Evolutionary conservation across 257 asterid species (phyloP), one percentile per base, ranked within the genome.

Genomic region (Agastache rugosa): DNA sequence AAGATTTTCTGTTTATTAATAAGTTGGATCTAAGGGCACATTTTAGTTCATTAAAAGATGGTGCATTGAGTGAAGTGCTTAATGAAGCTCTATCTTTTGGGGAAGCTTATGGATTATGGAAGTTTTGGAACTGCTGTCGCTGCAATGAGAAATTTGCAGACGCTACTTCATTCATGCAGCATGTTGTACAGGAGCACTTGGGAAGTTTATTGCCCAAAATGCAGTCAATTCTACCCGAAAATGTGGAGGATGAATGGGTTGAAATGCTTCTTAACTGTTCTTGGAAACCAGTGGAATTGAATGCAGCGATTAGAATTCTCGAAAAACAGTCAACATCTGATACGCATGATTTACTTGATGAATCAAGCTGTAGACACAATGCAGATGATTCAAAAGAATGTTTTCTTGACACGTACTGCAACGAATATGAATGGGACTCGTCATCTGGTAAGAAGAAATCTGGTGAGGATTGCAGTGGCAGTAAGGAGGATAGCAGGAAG

Each of bases 231-330:
- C 73, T 95, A 74, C 99, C 99, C 16, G 91, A 85, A 83, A 80
- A 25, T 79, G 90, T 95, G 83, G 96, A 90, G 62, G 83, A 82
- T 44, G 89, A 90, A 79, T 92, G 99, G 99, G 87, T 87, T 27
- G 93, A 95, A 78, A 87, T 92, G 96, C 93, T 95, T 82, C 85
- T 92, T 39, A 87, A 85, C 67, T 90, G 91, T 76, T 67, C 82
- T 55, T 95, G 99, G 99, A 93, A 89, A 80, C 96, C 99, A 2
- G 75, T 92, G 66, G 97, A 94, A 19, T 74, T 87, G 75, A 79
- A 63, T 77, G 91, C 89, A 35, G 91, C 97, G 50, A 74, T 79
- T 66, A 74, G 80, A 78, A 80, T 87, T 83, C 86, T 77, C 55
- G 85, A 80, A 42, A 86, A 85, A 81, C 91, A 72, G 65, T 79